Conservation (phyloP, 768 basidiomycete genomes). For the Boletales sp. region DNA sequence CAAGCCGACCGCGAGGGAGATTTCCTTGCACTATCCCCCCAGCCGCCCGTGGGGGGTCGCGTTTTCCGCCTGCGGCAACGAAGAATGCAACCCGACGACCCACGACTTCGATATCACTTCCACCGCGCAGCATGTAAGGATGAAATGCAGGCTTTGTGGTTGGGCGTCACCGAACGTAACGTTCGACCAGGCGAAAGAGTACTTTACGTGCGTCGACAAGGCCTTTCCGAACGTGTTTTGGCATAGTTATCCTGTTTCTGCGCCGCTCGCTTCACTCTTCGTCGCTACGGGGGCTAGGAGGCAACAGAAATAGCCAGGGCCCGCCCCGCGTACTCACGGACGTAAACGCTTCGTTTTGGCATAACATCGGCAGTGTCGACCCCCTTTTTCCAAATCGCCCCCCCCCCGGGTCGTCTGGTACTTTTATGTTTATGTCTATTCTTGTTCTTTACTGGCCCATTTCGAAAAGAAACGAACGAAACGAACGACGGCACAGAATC, state of each 20-base stretch:
- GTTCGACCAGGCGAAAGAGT: fast-evolving
- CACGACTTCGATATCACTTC: not conserved
- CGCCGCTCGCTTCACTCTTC: too few relatives aligned
- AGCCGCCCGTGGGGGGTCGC: not conserved
- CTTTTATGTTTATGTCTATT: too few relatives aligned
- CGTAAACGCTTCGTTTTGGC: too few relatives aligned
- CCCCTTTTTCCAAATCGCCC: too few relatives aligned
- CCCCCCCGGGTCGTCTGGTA: too few relatives aligned
- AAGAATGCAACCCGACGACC: not conserved
- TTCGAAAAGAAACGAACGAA: too few relatives aligned
- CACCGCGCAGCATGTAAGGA: not conserved
- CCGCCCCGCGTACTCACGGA: too few relatives aligned
- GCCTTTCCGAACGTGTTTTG: not conserved
- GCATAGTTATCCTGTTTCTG: not conserved
- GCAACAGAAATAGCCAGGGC: too few relatives aligned
- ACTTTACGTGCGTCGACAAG: not conserved
- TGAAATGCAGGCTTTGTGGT: not conserved
- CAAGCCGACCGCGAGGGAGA: not conserved
- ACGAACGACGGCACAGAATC: too few relatives aligned
- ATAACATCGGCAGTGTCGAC: too few relatives aligned
- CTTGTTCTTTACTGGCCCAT: too few relatives aligned
- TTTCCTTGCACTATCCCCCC: not conserved
- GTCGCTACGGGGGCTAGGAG: too few relatives aligned
- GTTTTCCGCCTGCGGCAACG: not conserved
- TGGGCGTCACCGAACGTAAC: not conserved